A percentile compares a stretch with the other conserved stretches of the same genome.
These are phyloP conservation scores for Phytophthora litchii DNA, from an alignment of 352 stramenopile genomes.

Conservation along the genomic window DNA sequence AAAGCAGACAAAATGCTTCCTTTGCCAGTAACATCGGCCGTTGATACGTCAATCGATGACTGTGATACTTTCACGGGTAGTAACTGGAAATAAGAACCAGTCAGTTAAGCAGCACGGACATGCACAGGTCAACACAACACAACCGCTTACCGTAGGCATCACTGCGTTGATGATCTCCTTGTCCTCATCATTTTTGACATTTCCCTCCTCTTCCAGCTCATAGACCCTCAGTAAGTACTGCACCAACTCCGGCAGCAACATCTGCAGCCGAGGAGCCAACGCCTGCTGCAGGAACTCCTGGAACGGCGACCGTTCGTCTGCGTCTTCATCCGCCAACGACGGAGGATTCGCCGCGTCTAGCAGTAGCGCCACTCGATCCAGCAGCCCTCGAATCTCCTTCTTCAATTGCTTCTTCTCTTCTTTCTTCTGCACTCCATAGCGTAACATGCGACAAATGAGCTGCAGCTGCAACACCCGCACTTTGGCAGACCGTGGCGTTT, in stretches of 20 bases:
- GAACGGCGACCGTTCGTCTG: constrained; percentile 76
- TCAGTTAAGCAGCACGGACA: not conserved
- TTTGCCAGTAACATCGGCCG: constrained; percentile 16
- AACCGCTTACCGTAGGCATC: constrained; percentile 20
- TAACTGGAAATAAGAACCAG: constrained; percentile 12
- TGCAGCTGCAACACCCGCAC: constrained; percentile 71
- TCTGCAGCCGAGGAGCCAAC: constrained; percentile 47
- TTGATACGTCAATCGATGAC: constrained; percentile 1
- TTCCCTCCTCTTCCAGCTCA: constrained; percentile 60
- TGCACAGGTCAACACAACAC: not conserved
- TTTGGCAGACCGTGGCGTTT: constrained; percentile 41
- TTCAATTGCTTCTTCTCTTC: constrained; percentile 47
- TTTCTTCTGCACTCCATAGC: constrained; percentile 34
- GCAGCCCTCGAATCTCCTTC: constrained; percentile 68
- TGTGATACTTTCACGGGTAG: constrained; percentile 25
- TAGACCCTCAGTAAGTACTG: constrained; percentile 55
- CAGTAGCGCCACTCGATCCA: constrained; percentile 78
- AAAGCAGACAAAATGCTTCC: constrained; percentile 73
- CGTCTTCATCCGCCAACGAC: constrained; percentile 66
- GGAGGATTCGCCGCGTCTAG: constrained; percentile 72
- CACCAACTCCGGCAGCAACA: constrained; percentile 53
- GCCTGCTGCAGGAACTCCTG: constrained; percentile 66
- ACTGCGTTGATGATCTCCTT: constrained; percentile 10
- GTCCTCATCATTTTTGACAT: constrained; percentile 4
- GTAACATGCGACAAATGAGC: constrained; percentile 58